Evolutionary conservation across 768 basidiomycete genomes (phyloP).

Genomic region (Termitomyces sp.): DNA sequence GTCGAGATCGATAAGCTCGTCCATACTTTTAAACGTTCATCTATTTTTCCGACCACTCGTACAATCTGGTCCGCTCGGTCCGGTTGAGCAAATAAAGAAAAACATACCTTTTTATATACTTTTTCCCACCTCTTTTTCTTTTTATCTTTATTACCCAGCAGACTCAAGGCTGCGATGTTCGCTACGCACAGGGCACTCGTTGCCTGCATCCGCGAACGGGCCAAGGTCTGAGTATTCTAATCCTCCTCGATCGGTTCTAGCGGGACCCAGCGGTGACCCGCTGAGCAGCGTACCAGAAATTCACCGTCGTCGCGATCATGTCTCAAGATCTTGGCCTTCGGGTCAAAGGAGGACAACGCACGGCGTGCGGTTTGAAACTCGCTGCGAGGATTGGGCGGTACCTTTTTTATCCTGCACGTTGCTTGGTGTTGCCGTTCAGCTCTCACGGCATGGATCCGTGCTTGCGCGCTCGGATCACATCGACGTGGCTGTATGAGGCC

Average conservation of each 20-base stretch:
- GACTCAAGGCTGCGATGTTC: slow-evolving; percentile 67
- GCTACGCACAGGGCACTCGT: slow-evolving; percentile 42
- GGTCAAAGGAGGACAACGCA: slow-evolving; percentile 29
- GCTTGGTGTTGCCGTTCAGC: slow-evolving; percentile 3
- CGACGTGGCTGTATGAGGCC: neutral
- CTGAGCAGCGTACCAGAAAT: slow-evolving; percentile 69
- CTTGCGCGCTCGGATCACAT: slow-evolving; percentile 9
- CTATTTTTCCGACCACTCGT: slow-evolving; percentile 16
- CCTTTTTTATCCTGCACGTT: neutral
- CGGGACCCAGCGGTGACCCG: slow-evolving; percentile 52
- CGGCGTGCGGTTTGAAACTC: slow-evolving; percentile 43
- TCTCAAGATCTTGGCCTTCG: slow-evolving; percentile 37
- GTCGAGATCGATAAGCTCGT: slow-evolving; percentile 13
- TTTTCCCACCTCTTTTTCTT: neutral
- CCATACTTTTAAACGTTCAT: no score
- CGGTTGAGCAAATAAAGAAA: neutral
- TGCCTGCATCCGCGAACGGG: slow-evolving; percentile 56
- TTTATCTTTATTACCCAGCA: slow-evolving; percentile 16
- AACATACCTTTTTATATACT: neutral
- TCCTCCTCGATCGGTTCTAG: slow-evolving; percentile 61
- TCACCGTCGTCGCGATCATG: slow-evolving; percentile 22
- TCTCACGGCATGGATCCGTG: slow-evolving; percentile 14
- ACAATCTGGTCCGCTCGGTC: no score
- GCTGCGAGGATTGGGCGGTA: slow-evolving; percentile 50
- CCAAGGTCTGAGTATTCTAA: slow-evolving; percentile 76